phyloP scores from a whole-genome alignment of 192 early-diverging fungal genomes.

The Oehlia diaphana region DNA sequence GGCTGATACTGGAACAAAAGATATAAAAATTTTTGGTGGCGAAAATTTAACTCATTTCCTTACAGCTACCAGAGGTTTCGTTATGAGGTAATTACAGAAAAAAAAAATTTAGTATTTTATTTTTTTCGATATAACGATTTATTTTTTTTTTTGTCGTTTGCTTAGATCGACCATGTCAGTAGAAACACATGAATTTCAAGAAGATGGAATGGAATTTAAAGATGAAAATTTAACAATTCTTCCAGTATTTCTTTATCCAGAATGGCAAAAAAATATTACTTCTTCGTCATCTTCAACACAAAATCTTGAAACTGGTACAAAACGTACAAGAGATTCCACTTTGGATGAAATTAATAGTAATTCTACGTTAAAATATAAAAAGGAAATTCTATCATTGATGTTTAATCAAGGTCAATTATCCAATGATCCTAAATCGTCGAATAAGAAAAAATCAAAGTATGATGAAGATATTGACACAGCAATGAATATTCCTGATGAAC shows the following conservation, averaged over 20 bases:
- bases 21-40: conserved; percentile 69
- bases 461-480: not conserved
- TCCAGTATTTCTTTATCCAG: conserved; percentile 67
- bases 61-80: conserved; percentile 74
- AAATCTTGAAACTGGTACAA: not conserved
- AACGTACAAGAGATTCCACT: conserved; percentile 4
- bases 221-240: conserved; percentile 69
- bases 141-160: not conserved
- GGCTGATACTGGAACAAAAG: conserved; percentile 68
- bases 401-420: conserved; percentile 21
- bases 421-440: not conserved
- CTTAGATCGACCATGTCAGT: conserved; percentile 49
- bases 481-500: conserved; percentile 12
- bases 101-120: not conserved
- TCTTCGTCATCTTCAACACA: conserved; percentile 1
- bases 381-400: conserved; percentile 27
- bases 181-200: conserved; percentile 55
- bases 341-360: not conserved
- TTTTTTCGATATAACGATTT: not conserved
- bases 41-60: conserved; percentile 80
- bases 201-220: conserved; percentile 44
- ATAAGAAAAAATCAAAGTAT: not conserved
- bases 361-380: conserved; percentile 16
- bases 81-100: conserved; percentile 53
- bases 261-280: conserved; percentile 21